Percentiles rank a stretch among this genome's conserved stretches.
These are phyloP conservation scores for Alternaria hordeiaustralica DNA, from an alignment of 2,329 filamentous ascomycete genomes.

Conservation along the genomic window DNA sequence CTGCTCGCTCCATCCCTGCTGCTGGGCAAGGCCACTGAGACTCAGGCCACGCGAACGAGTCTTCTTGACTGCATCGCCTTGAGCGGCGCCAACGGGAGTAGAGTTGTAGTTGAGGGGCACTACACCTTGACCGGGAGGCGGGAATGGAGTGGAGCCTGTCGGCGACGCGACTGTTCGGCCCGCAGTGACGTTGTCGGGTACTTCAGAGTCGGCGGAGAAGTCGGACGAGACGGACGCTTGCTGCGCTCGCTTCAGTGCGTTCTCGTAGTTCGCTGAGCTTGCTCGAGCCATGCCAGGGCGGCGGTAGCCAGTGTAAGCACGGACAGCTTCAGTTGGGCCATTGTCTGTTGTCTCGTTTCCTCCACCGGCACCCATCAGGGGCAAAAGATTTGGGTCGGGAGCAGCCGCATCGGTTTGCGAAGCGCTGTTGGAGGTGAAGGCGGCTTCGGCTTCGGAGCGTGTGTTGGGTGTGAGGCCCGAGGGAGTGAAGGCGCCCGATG, in stretches of 20 bases:
- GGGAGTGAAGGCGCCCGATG: slow-evolving; percentile 31
- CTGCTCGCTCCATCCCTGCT: slow-evolving; percentile 45
- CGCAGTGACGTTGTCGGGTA: slow-evolving; percentile 17
- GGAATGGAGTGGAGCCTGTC: slow-evolving; percentile 27
- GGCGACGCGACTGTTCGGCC: slow-evolving; percentile 21
- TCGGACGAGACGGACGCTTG: slow-evolving; percentile 35
- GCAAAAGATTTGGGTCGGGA: slow-evolving; percentile 29
- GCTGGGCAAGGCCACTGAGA: slow-evolving; percentile 35
- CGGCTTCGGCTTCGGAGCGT: slow-evolving; percentile 45
- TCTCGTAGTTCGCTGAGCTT: slow-evolving; percentile 42
- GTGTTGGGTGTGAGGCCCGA: slow-evolving; percentile 46
- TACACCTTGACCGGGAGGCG: slow-evolving; percentile 40
- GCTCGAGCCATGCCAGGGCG: slow-evolving; percentile 32
- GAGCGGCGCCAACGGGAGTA: slow-evolving; percentile 22
- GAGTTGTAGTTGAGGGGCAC: slow-evolving; percentile 39
- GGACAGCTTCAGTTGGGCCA: slow-evolving; percentile 30
- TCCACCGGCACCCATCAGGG: slow-evolving; percentile 8
- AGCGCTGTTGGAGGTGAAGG: slow-evolving; percentile 37
- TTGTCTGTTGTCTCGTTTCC: slow-evolving; percentile 10
- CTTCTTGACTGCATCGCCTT: slow-evolving; percentile 38
- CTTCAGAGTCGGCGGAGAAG: slow-evolving; percentile 23
- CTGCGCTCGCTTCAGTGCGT: slow-evolving; percentile 30
- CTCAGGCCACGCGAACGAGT: slow-evolving; percentile 38
- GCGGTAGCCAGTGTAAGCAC: slow-evolving; percentile 32
- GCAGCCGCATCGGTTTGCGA: slow-evolving; percentile 47